Evolutionary conservation across 1,284 basidiomycete genomes (phyloP), one percentile per base, ranked within the genome.

Genomic region (Pterula multifida): DNA sequence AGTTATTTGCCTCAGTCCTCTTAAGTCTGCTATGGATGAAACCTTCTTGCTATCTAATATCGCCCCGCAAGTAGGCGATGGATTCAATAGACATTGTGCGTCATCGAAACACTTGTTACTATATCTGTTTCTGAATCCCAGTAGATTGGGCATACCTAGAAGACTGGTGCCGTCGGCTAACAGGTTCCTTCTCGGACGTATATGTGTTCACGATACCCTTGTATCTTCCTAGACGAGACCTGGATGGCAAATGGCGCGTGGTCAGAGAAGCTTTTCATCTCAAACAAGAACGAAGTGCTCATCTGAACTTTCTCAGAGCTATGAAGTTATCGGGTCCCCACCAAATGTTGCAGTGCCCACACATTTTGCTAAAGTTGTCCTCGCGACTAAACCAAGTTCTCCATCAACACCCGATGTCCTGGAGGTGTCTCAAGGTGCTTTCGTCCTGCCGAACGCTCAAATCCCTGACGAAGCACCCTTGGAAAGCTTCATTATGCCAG

Each of bases 121-220:
- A 42, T 44, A 39, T 13, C 3, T n/a, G 23, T 36, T 3, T 17
- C 44, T 51, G 36, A 54, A 19, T n/a, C 45, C 28, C 21, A 24
- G 9, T 53, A 94, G 90, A 96, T 63, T 97, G 93, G 94, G 93
- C 93, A 6, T 96, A 94, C 63, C 66, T 94, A 9, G 96, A 98
- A 67, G 87, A 96, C 60, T 98, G 95, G 82, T 95, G 92, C 63
- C 77, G 96, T 24, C 76, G 85, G 6, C 74, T 98, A 42, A 98
- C 95, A 0, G 74, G 70, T 21, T 77, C 75, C 23, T 98, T 97
- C 63, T 71, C 86, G 48, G 93, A 98, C 61, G 92, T 98, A 47
- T 98, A 95, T 65, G 84, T 98, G 36, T 99, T 98, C 66, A 99
- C 96, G 4, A 76, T 99, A 22, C 96, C 96, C 0, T 73, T 99